phyloP scores from a whole-genome alignment of 257 asterid species.

The Solanum chmielewskii region DNA sequence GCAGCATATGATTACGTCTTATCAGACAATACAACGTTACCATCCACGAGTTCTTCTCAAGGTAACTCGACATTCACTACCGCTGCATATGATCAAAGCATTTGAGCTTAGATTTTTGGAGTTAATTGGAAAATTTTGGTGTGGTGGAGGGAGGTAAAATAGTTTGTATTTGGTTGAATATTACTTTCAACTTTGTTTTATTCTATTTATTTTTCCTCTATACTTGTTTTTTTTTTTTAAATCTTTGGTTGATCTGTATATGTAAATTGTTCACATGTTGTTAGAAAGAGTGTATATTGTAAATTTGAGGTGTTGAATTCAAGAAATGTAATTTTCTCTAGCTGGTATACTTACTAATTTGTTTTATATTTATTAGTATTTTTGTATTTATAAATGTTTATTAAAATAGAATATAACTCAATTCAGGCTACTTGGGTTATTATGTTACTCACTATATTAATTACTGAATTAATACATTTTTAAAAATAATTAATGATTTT shows the following conservation, averaged over 20 bases:
- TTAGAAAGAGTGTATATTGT: background rate
- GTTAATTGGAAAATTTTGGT: background rate
- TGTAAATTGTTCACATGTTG: background rate
- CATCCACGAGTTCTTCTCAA: constrained; percentile 41
- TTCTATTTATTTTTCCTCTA: background rate
- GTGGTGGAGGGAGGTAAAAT: background rate
- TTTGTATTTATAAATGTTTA: background rate
- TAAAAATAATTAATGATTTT: too few relatives aligned
- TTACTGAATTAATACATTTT: too few relatives aligned
- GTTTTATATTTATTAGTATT: background rate
- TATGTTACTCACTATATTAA: too few relatives aligned
- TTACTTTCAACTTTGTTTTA: background rate
- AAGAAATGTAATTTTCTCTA: background rate
- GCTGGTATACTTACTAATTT: background rate
- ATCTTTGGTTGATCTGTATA: background rate
- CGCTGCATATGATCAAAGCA: constrained; percentile 3
- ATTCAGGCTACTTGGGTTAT: background rate
- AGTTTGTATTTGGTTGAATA: background rate
- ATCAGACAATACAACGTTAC: constrained; percentile 34
- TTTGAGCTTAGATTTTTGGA: background rate
- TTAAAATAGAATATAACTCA: background rate
- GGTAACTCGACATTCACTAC: constrained; percentile 39
- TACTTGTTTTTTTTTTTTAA: background rate
- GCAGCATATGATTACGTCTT: constrained; percentile 20
- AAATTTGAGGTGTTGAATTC: background rate